A percentile compares a stretch with the other conserved stretches of the same genome.
These are phyloP conservation scores for Penicillium macrosclerotiorum DNA, from an alignment of 495 filamentous ascomycete genomes.

Conservation along the genomic window DNA sequence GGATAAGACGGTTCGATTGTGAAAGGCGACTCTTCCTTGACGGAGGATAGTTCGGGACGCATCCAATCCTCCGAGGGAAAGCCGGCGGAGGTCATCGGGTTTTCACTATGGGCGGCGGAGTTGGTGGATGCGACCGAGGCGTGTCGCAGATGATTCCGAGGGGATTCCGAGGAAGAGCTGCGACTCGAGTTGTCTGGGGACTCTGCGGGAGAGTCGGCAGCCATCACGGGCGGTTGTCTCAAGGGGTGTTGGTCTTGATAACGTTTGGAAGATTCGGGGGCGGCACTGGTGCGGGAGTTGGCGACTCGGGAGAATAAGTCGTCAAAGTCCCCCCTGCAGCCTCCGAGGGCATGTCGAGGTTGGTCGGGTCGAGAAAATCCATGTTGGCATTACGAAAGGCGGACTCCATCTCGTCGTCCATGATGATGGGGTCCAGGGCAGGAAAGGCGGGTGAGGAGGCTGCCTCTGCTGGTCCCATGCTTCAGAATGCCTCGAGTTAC, in stretches of 20 bases:
- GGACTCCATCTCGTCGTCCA: conserved; percentile 48
- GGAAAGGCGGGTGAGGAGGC: conserved; percentile 42
- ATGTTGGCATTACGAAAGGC: conserved; percentile 41
- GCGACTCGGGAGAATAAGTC: conserved; percentile 39
- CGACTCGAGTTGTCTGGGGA: conserved; percentile 44
- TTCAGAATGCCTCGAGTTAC: conserved; percentile 14
- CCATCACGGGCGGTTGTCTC: conserved; percentile 31
- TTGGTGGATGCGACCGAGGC: conserved; percentile 39
- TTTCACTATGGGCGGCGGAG: conserved; percentile 42
- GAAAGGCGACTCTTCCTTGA: conserved; percentile 42
- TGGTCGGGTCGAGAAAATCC: conserved; percentile 41
- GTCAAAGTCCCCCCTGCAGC: conserved; percentile 45
- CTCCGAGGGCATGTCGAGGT: conserved; percentile 35
- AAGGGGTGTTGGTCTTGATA: conserved; percentile 37
- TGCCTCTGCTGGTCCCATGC: conserved; percentile 42
- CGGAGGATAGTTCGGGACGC: conserved; percentile 36
- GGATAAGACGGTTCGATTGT: conserved; percentile 37
- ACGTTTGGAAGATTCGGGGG: conserved; percentile 30
- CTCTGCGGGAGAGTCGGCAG: conserved; percentile 43
- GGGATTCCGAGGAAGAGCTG: conserved; percentile 45
- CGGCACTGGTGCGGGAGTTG: conserved; percentile 27
- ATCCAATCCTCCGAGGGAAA: conserved; percentile 43
- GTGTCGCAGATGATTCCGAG: conserved; percentile 40
- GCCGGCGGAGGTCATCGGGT: conserved; percentile 31
- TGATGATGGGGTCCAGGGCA: conserved; percentile 43